Evolutionary conservation across 805 yeast genomes (phyloP).

Genomic region (Saccharomyces mikatae): DNA sequence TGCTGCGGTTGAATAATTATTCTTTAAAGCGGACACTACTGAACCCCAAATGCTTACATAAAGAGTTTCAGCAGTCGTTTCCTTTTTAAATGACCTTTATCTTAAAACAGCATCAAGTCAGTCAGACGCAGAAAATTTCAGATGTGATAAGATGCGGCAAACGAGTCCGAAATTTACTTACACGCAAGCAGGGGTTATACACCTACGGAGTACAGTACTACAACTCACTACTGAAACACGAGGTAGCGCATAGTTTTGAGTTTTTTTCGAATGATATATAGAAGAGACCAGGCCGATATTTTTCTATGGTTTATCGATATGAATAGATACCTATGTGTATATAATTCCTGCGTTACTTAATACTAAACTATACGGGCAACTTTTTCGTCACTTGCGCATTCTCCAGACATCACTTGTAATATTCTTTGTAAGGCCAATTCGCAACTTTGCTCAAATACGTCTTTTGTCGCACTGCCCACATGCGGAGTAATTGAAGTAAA

Average conservation of each 20-base stretch:
- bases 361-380: slow-evolving; percentile 3
- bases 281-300: not conserved
- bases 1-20: not conserved
- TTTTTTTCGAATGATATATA: not conserved
- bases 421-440: slow-evolving; percentile 22
- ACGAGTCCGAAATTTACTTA: not conserved
- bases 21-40: not conserved
- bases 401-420: slow-evolving; percentile 5
- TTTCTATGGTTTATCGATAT: not conserved
- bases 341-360: not conserved
- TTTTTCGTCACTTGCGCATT: not conserved
- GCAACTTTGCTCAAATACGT: slow-evolving; percentile 39
- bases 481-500: slow-evolving; percentile 56
- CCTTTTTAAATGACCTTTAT: not conserved
- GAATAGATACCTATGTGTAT: not conserved
- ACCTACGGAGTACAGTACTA: not conserved
- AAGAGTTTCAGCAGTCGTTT: not conserved
- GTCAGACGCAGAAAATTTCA: not conserved
- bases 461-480: slow-evolving; percentile 49
- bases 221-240: not conserved
- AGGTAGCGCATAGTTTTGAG: not conserved
- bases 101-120: not conserved
- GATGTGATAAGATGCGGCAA: not conserved
- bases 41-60: not conserved
- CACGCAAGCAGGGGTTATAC: not conserved